Base-by-base conservation (phyloP, 192 early-diverging fungal species). In the Mortierella antarctica region DNA sequence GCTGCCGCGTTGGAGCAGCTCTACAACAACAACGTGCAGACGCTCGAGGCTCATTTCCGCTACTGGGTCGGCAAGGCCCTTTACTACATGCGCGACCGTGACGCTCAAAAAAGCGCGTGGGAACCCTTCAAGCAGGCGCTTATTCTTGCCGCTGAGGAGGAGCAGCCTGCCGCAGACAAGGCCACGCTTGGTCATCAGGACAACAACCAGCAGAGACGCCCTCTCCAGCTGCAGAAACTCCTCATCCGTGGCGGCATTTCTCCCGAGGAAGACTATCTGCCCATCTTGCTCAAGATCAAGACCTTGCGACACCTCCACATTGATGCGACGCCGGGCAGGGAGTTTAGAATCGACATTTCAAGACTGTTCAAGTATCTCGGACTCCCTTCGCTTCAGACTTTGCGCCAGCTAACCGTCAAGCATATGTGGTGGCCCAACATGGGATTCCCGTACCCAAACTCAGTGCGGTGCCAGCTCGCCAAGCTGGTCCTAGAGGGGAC, bases 361-460 rank as follows among this genome's bases (percentile, higher is more conserved):
- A 64, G 57, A 14, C 70, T 45, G 1, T 49, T 57, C 47, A 49
- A 45, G 44, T 46, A 65, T 47, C 20, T 73, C 55, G 61, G 31
- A 12, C 12, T 48, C 2, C 56, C 62, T 10, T 18, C 54, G 31
- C 55, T 49, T 1, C 54, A 56, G 46, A 51, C 54, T 0, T 48
- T 73, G 13, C 41, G 62, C 9, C 7, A 14, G 5, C 47, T 73
- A 14, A 31, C 54, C 7, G 53, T 65, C 62, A 56, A 18, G 14
- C 55, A 73, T 2, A 31, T 21, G 0, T 50, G 39, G 31, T 65
- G 62, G 71, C 10, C 51, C 44, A 64, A 50, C 41, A 65, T 40
- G 42, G 62, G 53, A 2, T 40, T 71, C 8, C 61, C 70, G 5
- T 71, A 63, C 7, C 61, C 46, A 1, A 72, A 64, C 62, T 64